A percentile compares a stretch with the other conserved stretches of the same genome.
Evolutionary conservation across 2,329 filamentous ascomycete species (phyloP).

Genomic region (Microsporum audouinii): DNA sequence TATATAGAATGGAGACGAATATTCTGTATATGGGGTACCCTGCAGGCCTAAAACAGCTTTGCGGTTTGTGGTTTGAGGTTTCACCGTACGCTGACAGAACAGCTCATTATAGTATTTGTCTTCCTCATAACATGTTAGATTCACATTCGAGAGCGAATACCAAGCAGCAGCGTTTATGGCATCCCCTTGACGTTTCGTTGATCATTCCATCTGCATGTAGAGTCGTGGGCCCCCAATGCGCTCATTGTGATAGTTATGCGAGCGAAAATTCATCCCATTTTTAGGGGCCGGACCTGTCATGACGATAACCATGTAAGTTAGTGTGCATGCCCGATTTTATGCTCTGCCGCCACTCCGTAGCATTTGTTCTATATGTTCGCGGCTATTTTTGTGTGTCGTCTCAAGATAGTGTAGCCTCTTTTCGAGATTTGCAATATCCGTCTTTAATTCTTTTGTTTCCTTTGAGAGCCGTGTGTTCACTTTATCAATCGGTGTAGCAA

Average conservation of each 20-base stretch:
- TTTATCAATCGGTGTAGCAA: constrained; percentile 59
- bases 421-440: constrained; percentile 66
- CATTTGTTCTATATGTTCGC: constrained; percentile 81
- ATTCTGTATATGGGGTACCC: background rate
- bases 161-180: no score
- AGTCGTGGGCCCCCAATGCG: no score
- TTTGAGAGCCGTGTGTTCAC: constrained; percentile 64
- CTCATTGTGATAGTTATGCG: no score
- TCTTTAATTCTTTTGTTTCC: constrained; percentile 63
- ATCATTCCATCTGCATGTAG: no score
- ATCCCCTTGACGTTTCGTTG: no score
- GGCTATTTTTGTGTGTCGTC: constrained; percentile 89
- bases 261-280: background rate
- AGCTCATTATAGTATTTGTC: no score
- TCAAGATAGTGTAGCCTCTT: constrained; percentile 90
- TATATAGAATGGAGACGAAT: background rate
- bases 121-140: no score
- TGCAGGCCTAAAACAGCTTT: background rate
- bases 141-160: no score
- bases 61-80: background rate
- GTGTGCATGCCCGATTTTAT: constrained; percentile 14
- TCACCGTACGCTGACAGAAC: no score
- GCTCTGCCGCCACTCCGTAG: constrained; percentile 46
- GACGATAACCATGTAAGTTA: constrained; percentile 12
- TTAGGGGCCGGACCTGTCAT: background rate